A percentile compares a stretch with the other conserved stretches of the same genome.
Conservation (phyloP, 139 green algal species). For the Chlorella sp. region DNA sequence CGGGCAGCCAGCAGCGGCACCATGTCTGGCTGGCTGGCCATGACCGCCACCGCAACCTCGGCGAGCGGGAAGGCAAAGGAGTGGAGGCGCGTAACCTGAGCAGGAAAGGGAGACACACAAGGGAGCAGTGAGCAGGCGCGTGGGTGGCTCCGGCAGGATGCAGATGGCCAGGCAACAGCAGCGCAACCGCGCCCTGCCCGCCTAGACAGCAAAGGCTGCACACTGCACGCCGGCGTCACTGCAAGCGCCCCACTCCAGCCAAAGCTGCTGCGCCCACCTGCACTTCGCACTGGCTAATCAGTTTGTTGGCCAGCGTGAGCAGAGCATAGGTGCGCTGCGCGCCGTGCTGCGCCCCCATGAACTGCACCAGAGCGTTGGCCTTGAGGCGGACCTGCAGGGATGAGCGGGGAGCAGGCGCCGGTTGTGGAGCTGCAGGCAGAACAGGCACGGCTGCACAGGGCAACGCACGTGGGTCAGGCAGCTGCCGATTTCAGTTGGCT, state of each 20-base stretch:
- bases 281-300: slow-evolving; percentile 67
- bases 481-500: too few species aligned
- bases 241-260: neutral
- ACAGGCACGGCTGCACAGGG: too few species aligned
- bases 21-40: slow-evolving; percentile 54
- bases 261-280: slow-evolving; percentile 38
- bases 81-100: slow-evolving; percentile 58
- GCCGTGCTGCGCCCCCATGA: slow-evolving; percentile 49
- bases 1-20: slow-evolving; percentile 52
- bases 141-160: neutral
- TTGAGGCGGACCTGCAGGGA: slow-evolving; percentile 52
- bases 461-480: too few species aligned
- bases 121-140: too few species aligned
- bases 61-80: slow-evolving; percentile 73
- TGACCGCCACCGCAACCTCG: slow-evolving; percentile 68
- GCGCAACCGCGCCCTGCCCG: too few species aligned
- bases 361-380: slow-evolving; percentile 48
- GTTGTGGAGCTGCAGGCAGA: neutral
- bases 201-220: too few species aligned
- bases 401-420: neutral
- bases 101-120: neutral
- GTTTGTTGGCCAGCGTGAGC: slow-evolving; percentile 67
- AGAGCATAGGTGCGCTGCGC: slow-evolving; percentile 51
- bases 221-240: too few species aligned
- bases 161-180: too few species aligned